Base-by-base conservation (phyloP, 768 basidiomycete species). In the Termitomyces heimii region DNA sequence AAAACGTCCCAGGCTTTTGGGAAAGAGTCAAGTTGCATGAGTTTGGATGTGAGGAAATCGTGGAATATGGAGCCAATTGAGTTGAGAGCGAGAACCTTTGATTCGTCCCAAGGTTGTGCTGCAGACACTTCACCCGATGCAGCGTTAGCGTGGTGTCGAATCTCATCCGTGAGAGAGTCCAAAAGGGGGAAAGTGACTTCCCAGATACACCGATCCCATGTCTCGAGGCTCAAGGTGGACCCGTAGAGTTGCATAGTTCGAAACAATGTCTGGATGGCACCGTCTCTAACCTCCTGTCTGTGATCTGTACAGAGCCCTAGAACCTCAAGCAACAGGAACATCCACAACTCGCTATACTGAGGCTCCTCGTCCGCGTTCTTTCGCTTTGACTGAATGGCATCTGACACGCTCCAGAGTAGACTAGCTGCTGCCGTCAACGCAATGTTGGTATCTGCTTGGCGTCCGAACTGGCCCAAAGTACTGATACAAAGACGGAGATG, bases 191-290 rank as follows among this genome's bases (percentile, higher is more conserved):
- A 92, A 13, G 91, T 84, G 56, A 98, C 82, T 67, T 87, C 86
- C 88, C 92, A 94, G n/a, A 96, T 77, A 58, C 93, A 93, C 53
- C 91, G 84, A 42, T 89, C 84, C 96, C 96, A 99, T 0, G 89
- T 90, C 6, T 85, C 85, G 39, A 80, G 67, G 64, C 86, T 89
- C 50, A 99, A 75, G 0, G 88, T 92, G 8, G 86, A 84, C 2
- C 96, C 96, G 66, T 99, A 98, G 10, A 98, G 77, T 70, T 96
- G 93, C 74, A 98, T 83, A 2, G 93, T 92, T 48, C 95, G 82
- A 73, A 97, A 98, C 53, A 99, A 69, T 2, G 95, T 98, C 70
- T 97, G 94, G 45, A 98, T 95, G 10, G 96, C 94, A 1, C 93
- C 93, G 61, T 90, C 89, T 18, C 95, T 83, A 0, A 96, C 93